phyloP scores from a whole-genome alignment of 2,329 filamentous ascomycete genomes.

The Epicoccum nigrum region DNA sequence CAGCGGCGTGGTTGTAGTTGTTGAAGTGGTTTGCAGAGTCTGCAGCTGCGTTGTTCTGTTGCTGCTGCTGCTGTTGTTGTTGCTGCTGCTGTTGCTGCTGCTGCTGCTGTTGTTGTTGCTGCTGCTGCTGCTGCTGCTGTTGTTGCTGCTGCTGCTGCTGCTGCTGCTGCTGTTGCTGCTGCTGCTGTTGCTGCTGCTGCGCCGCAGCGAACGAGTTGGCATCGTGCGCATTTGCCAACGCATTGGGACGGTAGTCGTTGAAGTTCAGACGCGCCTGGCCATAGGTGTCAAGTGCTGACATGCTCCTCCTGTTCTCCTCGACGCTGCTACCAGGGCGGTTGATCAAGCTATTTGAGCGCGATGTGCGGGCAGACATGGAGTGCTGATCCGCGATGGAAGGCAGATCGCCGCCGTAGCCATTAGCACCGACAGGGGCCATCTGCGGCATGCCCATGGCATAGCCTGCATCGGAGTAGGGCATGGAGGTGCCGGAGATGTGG shows the following conservation, averaged over 20 bases:
- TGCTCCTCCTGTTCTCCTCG: slow-evolving; percentile 46
- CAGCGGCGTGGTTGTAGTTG: slow-evolving; percentile 40
- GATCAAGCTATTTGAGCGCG: slow-evolving; percentile 57
- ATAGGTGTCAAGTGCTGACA: slow-evolving; percentile 43
- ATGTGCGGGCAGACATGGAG: slow-evolving; percentile 56
- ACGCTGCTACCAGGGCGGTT: slow-evolving; percentile 46
- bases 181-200: slow-evolving; percentile 35
- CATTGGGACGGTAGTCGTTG: slow-evolving; percentile 45
- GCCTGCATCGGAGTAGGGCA: slow-evolving; percentile 41
- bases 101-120: slow-evolving; percentile 5
- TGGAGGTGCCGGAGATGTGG: slow-evolving; percentile 42
- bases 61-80: not conserved
- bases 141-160: slow-evolving; percentile 10
- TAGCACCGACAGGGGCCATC: slow-evolving; percentile 41
- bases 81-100: slow-evolving; percentile 30
- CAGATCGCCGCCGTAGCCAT: slow-evolving; percentile 46
- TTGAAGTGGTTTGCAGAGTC: slow-evolving; percentile 38
- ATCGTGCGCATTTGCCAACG: slow-evolving; percentile 37
- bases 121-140: slow-evolving; percentile 28
- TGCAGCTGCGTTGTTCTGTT: slow-evolving; percentile 28
- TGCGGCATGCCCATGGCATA: slow-evolving; percentile 45
- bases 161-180: slow-evolving; percentile 20
- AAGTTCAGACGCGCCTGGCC: slow-evolving; percentile 42
- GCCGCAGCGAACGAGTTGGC: slow-evolving; percentile 32
- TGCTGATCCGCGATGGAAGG: slow-evolving; percentile 48